These are phyloP conservation scores for Metschnikowia cerradonensis DNA, from an alignment of 805 yeast genomes.

Conservation along the genomic window DNA sequence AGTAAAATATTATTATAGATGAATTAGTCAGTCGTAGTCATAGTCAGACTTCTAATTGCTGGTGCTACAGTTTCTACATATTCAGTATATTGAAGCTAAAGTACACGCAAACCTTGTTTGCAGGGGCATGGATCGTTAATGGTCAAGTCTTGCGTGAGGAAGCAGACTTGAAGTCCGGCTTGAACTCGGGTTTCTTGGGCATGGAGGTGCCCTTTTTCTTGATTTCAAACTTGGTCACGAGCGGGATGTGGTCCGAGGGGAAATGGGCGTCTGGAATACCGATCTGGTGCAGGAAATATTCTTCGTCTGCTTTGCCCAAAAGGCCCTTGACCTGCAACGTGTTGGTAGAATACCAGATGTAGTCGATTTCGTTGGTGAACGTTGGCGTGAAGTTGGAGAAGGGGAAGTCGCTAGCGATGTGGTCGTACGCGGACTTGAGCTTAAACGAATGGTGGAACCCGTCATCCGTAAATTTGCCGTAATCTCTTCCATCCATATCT, in stretches of 20 bases:
- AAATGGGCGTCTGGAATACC: conserved; percentile 93
- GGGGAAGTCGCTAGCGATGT: conserved; percentile 76
- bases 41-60: too few species aligned
- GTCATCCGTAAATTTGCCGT: conserved; percentile 85
- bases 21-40: too few species aligned
- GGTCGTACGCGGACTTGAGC: conserved; percentile 79
- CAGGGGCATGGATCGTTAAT: conserved; percentile 5
- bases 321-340: conserved; percentile 80
- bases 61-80: too few species aligned
- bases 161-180: conserved; percentile 43
- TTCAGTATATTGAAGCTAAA: conserved; percentile 11
- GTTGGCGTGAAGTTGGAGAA: conserved; percentile 93
- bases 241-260: conserved; percentile 94
- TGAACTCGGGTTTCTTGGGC: conserved; percentile 38
- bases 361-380: conserved; percentile 90
- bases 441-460: conserved; percentile 82
- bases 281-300: conserved; percentile 69
- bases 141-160: conserved; percentile 37
- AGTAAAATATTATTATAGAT: too few species aligned
- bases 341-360: conserved; percentile 88
- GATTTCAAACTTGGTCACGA: conserved; percentile 73
- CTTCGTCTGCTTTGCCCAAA: conserved; percentile 77
- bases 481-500: conserved; percentile 82
- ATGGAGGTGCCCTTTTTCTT: conserved; percentile 38
- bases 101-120: conserved; percentile 13